These are phyloP conservation scores for Starmerella potacharoeniae DNA, from an alignment of 805 yeast genomes.

Conservation along the genomic window DNA sequence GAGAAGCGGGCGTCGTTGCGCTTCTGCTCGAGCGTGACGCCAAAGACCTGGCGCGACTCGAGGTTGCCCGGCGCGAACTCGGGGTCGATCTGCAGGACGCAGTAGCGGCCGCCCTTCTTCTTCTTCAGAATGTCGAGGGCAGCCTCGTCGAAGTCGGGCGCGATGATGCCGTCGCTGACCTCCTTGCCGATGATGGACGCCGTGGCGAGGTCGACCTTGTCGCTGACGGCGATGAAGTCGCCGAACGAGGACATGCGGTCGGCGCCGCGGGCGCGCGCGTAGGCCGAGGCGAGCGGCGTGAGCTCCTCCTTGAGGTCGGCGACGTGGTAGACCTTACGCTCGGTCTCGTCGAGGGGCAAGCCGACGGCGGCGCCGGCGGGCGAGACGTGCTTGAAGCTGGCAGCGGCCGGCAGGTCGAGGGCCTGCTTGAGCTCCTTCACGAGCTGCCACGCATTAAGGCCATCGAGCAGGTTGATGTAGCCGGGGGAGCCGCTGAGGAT, in stretches of 20 bases:
- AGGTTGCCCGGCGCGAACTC: conserved; percentile 67
- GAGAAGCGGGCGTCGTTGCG: conserved; percentile 95
- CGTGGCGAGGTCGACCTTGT: conserved; percentile 91
- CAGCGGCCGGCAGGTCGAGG: conserved; percentile 94
- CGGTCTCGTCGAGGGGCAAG: conserved; percentile 77
- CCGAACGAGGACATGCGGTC: conserved; percentile 99
- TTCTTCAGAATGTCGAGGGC: conserved; percentile 79
- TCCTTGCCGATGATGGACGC: conserved; percentile 95
- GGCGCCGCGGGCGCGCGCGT: conserved; percentile 99
- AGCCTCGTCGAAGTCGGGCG: conserved; percentile 90
- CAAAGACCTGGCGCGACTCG: conserved; percentile 93
- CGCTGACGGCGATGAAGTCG: conserved; percentile 94
- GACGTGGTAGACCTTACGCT: conserved; percentile 92
- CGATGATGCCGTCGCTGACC: conserved; percentile 97
- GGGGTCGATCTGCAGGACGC: conserved; percentile 93
- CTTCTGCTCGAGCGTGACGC: conserved; percentile 90
- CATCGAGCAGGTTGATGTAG: conserved; percentile 91
- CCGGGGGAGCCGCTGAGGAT: conserved; percentile 95
- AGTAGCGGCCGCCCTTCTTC: conserved; percentile 96
- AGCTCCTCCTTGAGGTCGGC: conserved; percentile 77
- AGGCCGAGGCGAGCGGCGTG: conserved; percentile 94
- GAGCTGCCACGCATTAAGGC: conserved; percentile 96
- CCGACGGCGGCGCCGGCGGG: conserved; percentile 99
- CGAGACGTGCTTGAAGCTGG: conserved; percentile 95
- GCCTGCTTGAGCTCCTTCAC: conserved; percentile 94